Conservation (phyloP, 108 stramenopile species). For the Skeletonema costatum region DNA sequence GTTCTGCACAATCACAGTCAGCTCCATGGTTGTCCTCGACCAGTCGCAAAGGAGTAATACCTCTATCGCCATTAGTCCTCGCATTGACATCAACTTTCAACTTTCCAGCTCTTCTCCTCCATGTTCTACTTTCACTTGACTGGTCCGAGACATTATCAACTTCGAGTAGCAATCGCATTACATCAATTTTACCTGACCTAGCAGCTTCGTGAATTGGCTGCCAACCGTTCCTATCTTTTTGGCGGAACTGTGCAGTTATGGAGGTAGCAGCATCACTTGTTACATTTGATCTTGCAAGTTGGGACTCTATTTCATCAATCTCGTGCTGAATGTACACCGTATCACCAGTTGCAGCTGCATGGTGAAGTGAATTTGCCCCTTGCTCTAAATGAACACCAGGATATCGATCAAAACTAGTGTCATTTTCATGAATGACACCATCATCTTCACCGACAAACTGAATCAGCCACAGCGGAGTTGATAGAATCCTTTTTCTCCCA, state of each 20-base stretch:
- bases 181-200: constrained; percentile 20
- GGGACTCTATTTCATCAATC: constrained; percentile 16
- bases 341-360: constrained; percentile 29
- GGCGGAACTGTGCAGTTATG: constrained; percentile 22
- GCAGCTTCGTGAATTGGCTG: constrained; percentile 49
- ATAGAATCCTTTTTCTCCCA: constrained; percentile 31
- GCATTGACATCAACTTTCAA: constrained; percentile 41
- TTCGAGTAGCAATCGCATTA: constrained; percentile 39
- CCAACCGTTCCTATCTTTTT: constrained; percentile 48
- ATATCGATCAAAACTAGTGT: constrained; percentile 22
- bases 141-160: constrained; percentile 8
- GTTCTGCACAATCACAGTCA: constrained; percentile 25
- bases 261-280: neutral
- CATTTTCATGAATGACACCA: neutral
- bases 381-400: constrained; percentile 27
- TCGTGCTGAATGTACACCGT: constrained; percentile 1
- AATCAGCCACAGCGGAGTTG: constrained; percentile 10
- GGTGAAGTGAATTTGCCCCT: constrained; percentile 29
- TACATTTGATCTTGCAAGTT: neutral
- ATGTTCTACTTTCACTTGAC: neutral
- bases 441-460: constrained; percentile 28
- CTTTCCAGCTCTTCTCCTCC: constrained; percentile 6
- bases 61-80: constrained; percentile 36
- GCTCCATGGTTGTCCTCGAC: constrained; percentile 35
- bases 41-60: constrained; percentile 34